A percentile compares a stretch with the other conserved stretches of the same genome.
These are phyloP conservation scores for Talaromyces nanjingensis DNA, from an alignment of 495 filamentous ascomycete genomes.

Conservation along the genomic window DNA sequence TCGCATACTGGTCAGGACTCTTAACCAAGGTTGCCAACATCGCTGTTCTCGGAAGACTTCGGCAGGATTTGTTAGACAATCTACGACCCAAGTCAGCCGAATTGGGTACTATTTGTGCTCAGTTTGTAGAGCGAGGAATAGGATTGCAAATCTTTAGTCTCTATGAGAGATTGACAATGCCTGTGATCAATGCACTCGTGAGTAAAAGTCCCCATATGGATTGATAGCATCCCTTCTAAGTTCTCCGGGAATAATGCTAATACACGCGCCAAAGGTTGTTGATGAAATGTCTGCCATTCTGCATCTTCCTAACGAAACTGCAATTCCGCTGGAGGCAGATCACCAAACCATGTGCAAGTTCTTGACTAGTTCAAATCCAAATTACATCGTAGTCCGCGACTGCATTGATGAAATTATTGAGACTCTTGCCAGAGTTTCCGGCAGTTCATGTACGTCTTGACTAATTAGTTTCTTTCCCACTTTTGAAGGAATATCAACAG, in stretches of 20 bases:
- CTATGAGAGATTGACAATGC: no score
- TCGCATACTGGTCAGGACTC: constrained; percentile 2
- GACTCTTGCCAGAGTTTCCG: neutral
- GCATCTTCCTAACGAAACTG: constrained; percentile 13
- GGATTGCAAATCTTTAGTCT: no score
- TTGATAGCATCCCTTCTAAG: no score
- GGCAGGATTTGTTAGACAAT: no score
- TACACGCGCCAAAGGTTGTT: no score
- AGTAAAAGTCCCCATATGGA: no score
- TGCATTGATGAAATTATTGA: constrained; percentile 2
- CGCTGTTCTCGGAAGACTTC: no score
- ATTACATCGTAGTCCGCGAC: neutral
- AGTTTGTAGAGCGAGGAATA: no score
- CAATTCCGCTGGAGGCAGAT: constrained; percentile 13
- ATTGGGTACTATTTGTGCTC: no score
- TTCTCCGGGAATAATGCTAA: no score
- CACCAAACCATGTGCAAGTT: constrained; percentile 18
- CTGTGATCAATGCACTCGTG: no score
- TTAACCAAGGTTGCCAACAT: neutral
- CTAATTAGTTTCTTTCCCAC: neutral
- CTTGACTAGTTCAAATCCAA: neutral
- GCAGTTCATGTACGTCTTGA: neutral
- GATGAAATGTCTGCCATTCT: constrained; percentile 11
- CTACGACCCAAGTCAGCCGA: no score
- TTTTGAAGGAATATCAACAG: neutral